Percentiles rank a stretch among this genome's conserved stretches.
phyloP scores from a whole-genome alignment of 192 early-diverging fungal genomes.

The Allomyces javanicus region DNA sequence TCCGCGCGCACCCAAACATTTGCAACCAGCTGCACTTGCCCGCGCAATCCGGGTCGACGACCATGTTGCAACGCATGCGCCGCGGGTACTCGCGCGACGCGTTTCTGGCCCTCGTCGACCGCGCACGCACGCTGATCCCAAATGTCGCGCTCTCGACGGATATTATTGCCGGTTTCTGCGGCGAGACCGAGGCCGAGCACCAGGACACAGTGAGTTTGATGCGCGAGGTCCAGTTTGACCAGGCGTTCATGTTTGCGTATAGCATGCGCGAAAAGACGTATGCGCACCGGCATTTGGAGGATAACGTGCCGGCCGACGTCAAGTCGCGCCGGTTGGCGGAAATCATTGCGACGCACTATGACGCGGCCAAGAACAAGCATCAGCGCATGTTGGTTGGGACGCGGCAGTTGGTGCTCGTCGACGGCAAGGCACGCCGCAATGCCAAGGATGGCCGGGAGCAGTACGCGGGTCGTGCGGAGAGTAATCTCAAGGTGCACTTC shows the following conservation, averaged over 20 bases:
- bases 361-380: slow-evolving; percentile 26
- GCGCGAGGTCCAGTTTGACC: slow-evolving; percentile 44
- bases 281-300: slow-evolving; percentile 40
- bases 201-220: slow-evolving; percentile 44
- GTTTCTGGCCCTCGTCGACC: slow-evolving; percentile 40
- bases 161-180: slow-evolving; percentile 58
- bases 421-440: slow-evolving; percentile 14
- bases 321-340: slow-evolving; percentile 40
- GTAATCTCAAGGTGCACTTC: slow-evolving; percentile 46
- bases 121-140: slow-evolving; percentile 44
- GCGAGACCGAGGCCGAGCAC: slow-evolving; percentile 53
- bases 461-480: slow-evolving; percentile 36
- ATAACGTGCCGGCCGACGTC: slow-evolving; percentile 43
- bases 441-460: slow-evolving; percentile 3
- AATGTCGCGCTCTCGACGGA: slow-evolving; percentile 54
- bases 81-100: slow-evolving; percentile 54
- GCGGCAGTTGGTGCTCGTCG: slow-evolving; percentile 31
- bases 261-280: slow-evolving; percentile 56
- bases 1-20: slow-evolving; percentile 44
- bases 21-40: slow-evolving; percentile 56
- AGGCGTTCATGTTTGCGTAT: slow-evolving; percentile 64
- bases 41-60: slow-evolving; percentile 45
- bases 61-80: slow-evolving; percentile 47
- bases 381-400: slow-evolving; percentile 22
- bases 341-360: slow-evolving; percentile 45